phyloP scores from a whole-genome alignment of 768 basidiomycete species.

The Rhodosporidiobolus sp. region DNA sequence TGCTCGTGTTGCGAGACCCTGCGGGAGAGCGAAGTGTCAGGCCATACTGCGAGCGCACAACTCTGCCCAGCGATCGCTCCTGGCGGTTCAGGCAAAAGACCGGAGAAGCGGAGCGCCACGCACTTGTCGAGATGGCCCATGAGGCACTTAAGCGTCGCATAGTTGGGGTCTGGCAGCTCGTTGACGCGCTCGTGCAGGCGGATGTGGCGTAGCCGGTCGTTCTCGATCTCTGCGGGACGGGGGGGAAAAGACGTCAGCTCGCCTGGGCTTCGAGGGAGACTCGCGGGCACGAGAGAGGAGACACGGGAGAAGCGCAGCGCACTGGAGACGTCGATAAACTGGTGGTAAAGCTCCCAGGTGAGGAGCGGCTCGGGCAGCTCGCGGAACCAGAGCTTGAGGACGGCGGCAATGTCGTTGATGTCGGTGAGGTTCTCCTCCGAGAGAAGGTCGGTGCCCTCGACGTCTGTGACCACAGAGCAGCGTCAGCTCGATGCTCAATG shows the following conservation, averaged over 20 bases:
- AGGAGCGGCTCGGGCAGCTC: constrained; percentile 92
- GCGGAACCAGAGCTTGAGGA: constrained; percentile 90
- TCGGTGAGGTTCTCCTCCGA: constrained; percentile 86
- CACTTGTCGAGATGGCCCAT: constrained; percentile 90
- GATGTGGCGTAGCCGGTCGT: constrained; percentile 90
- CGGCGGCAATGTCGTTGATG: constrained; percentile 93
- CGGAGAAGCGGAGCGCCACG: constrained; percentile 37
- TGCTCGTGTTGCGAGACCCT: constrained; percentile 70
- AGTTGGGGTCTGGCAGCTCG: constrained; percentile 97
- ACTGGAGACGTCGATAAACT: constrained; percentile 95
- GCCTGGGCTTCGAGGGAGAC: not conserved
- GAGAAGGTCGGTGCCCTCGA: constrained; percentile 82
- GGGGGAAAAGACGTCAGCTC: not conserved
- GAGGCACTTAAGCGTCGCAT: constrained; percentile 92
- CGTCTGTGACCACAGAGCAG: constrained; percentile 54
- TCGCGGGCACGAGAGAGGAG: not conserved
- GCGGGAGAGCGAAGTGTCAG: not conserved
- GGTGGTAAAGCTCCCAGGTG: constrained; percentile 76
- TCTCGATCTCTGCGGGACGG: constrained; percentile 78
- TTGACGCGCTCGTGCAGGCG: constrained; percentile 95
- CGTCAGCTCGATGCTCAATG: constrained; percentile 2
- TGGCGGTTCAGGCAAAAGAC: not conserved
- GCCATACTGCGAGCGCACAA: too few species aligned
- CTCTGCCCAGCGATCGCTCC: too few species aligned
- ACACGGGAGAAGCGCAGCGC: constrained; percentile 47